Percentiles rank a stretch among this genome's conserved stretches.
phyloP scores from a whole-genome alignment of 2,329 filamentous ascomycete genomes.

The Alternaria arborescens region DNA sequence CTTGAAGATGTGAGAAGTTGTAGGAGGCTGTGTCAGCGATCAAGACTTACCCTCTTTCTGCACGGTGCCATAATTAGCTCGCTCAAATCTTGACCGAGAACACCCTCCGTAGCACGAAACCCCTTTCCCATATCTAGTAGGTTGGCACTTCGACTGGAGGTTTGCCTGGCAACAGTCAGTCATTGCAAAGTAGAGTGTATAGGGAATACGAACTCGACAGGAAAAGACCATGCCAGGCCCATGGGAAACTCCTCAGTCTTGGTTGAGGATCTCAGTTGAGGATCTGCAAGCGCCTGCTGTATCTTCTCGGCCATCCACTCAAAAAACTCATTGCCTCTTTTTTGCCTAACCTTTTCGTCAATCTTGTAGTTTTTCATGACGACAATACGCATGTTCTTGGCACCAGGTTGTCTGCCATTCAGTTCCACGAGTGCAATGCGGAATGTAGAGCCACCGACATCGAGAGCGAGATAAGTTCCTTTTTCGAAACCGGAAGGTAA shows the following conservation, averaged over 20 bases:
- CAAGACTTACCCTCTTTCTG: constrained; percentile 53
- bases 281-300: constrained; percentile 59
- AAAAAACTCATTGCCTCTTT: constrained; percentile 67
- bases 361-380: constrained; percentile 65
- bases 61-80: constrained; percentile 68
- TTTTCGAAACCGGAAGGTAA: constrained; percentile 67
- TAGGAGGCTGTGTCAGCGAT: constrained; percentile 3
- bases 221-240: constrained; percentile 73
- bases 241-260: constrained; percentile 59
- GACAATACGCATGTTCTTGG: constrained; percentile 62
- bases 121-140: constrained; percentile 72
- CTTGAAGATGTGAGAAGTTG: constrained; percentile 34
- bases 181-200: not conserved
- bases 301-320: constrained; percentile 73
- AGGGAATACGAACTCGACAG: constrained; percentile 60
- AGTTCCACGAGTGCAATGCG: constrained; percentile 68
- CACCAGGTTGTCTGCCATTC: constrained; percentile 55
- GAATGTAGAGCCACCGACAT: constrained; percentile 73
- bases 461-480: constrained; percentile 68
- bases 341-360: constrained; percentile 62
- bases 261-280: constrained; percentile 50
- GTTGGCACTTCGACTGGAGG: constrained; percentile 65
- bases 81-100: constrained; percentile 67
- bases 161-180: constrained; percentile 57
- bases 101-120: constrained; percentile 67